Conservation (phyloP, 495 filamentous ascomycete species). For the Astrothelium macrocarpum region DNA sequence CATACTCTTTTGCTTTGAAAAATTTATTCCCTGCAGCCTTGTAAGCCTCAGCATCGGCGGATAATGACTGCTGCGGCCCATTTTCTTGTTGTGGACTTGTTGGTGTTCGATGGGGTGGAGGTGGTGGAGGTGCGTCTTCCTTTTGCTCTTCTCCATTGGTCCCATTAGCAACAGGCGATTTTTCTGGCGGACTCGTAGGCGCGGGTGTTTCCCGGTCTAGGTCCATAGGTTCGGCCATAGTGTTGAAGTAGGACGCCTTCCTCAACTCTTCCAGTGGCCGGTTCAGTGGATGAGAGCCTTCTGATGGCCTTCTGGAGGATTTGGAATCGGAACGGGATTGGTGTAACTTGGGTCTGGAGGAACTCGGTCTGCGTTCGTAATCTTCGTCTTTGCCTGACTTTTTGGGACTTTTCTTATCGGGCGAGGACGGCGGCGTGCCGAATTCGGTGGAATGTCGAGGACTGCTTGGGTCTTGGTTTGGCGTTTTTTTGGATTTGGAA, state of each 20-base stretch:
- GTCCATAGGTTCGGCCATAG: constrained; percentile 35
- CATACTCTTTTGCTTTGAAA: constrained; percentile 86
- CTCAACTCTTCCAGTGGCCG: constrained; percentile 76
- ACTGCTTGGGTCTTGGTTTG: constrained; percentile 2
- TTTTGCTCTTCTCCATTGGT: constrained; percentile 43
- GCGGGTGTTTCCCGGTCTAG: constrained; percentile 11
- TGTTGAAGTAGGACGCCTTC: constrained; percentile 47
- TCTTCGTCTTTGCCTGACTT: not conserved
- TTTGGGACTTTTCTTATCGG: constrained; percentile 4
- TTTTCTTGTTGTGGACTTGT: constrained; percentile 40
- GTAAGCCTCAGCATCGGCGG: constrained; percentile 69
- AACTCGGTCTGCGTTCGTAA: not conserved
- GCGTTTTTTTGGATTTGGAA: constrained; percentile 5
- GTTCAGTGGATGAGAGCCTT: constrained; percentile 71
- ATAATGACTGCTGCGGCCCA: constrained; percentile 30
- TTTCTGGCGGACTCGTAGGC: constrained; percentile 24
- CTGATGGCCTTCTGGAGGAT: constrained; percentile 8
- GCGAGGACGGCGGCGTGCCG: not conserved
- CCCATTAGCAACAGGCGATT: constrained; percentile 33
- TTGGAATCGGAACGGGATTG: constrained; percentile 2
- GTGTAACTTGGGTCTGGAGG: not conserved
- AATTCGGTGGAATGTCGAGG: not conserved
- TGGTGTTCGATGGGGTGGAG: constrained; percentile 66
- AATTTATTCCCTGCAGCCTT: constrained; percentile 92
- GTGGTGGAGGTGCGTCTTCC: constrained; percentile 52